Base-by-base conservation (phyloP, 2,329 filamentous ascomycete genomes). In the Kalmusia sp. region DNA sequence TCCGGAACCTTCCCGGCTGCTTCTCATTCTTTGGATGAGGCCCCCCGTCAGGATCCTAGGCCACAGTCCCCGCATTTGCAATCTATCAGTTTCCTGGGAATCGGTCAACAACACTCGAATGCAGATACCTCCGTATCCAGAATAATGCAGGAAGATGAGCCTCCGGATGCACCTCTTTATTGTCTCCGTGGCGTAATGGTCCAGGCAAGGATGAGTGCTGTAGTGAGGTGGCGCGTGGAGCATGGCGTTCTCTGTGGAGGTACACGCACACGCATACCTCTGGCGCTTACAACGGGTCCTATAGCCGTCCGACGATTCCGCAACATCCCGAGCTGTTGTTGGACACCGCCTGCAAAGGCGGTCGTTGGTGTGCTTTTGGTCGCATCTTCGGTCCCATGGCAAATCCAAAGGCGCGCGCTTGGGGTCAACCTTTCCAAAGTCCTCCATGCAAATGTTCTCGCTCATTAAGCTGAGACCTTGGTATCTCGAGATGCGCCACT, bases 121-220 rank as follows among this genome's bases (percentile, higher is more conserved):
- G 33, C 33, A 28, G 27, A 31, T 48, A 14, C 15, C n/a, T 25
- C 21, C 14, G 31, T 19, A 21, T 46, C 40, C 43, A 52, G 49
- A 58, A 55, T 54, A 58, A 54, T 44, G 41, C 55, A 51, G 55
- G 28, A 54, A 15, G 19, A 31, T 25, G 27, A 27, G 25, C 21
- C 28, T 40, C 51, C 51, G 51, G 46, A 49, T 34, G 51, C 48
- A 49, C 39, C 37, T 48, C 12, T 28, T 21, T 22, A 4, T 21
- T 19, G 8, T 21, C 6, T 28, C 17, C 4, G 15, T n/a, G 5
- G 35, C 7, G 17, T 3, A 17, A 33, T 33, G 12, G 30, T 4
- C 15, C 11, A 9, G 4, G 30, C 14, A 25, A 41, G 14, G 27
- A 22, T 28, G 11, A 14, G n/a, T 33, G 40, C 27, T 21, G 15